These are phyloP conservation scores for Conringia planisiliqua DNA, from an alignment of 345 rosid genomes.

Conservation along the genomic window DNA sequence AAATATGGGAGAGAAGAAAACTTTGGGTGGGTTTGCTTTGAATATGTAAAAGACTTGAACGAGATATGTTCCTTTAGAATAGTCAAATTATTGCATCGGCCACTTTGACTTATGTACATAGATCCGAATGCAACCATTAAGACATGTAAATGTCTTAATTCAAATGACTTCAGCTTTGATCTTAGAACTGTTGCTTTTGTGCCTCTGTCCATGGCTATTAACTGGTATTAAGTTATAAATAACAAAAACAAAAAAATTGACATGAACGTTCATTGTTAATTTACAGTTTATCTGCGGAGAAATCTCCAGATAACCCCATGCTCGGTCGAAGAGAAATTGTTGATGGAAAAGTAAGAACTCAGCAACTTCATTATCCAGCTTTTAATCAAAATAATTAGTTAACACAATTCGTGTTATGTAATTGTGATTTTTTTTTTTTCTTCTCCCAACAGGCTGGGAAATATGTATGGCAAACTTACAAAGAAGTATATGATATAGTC, in stretches of 20 bases:
- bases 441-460: conserved; percentile 58
- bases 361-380: background rate
- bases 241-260: background rate
- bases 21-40: background rate
- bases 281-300: conserved; percentile 51
- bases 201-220: background rate
- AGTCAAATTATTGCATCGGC: background rate
- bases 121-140: background rate
- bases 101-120: background rate
- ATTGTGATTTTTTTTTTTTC: background rate
- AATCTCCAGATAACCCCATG: conserved; percentile 71
- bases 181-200: background rate
- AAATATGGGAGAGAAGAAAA: background rate
- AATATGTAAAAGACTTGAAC: background rate
- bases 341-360: conserved; percentile 57
- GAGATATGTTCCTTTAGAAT: background rate
- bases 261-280: background rate
- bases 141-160: background rate
- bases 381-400: background rate
- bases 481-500: conserved; percentile 73
- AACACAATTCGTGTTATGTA: background rate
- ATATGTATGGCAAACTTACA: conserved; percentile 86
- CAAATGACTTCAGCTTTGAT: background rate
- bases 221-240: background rate
- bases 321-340: conserved; percentile 83